phyloP scores from a whole-genome alignment of 192 early-diverging fungal genomes.

The Coemansia sp. region DNA sequence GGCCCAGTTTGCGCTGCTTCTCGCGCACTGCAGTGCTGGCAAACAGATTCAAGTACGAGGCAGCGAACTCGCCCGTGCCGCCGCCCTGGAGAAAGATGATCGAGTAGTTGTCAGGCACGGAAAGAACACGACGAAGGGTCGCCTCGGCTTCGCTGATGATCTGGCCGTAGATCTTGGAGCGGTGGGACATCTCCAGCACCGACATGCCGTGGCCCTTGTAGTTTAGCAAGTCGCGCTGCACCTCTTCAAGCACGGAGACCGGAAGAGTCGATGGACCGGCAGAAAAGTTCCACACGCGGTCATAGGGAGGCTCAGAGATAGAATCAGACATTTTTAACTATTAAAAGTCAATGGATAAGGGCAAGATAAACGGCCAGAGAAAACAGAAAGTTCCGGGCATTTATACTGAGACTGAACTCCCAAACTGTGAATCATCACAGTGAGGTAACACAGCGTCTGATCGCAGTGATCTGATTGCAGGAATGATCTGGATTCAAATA shows the following conservation, averaged over 20 bases:
- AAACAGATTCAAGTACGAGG: slow-evolving; percentile 86
- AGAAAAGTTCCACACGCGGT: slow-evolving; percentile 73
- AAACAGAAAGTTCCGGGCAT: neutral
- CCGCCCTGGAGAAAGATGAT: slow-evolving; percentile 96
- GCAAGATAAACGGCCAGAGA: neutral
- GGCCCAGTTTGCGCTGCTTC: slow-evolving; percentile 44
- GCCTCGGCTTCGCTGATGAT: slow-evolving; percentile 75
- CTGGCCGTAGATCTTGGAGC: slow-evolving; percentile 76
- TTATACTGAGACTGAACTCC: too few relatives aligned
- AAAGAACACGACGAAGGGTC: slow-evolving; percentile 68
- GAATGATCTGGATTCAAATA: neutral
- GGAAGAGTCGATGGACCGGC: slow-evolving; percentile 95
- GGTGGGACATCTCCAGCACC: slow-evolving; percentile 95
- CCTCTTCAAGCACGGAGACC: slow-evolving; percentile 72
- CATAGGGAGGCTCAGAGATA: slow-evolving; percentile 20
- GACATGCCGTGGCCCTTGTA: slow-evolving; percentile 84
- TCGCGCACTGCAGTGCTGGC: slow-evolving; percentile 57
- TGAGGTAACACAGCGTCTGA: neutral
- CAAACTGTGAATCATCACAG: slow-evolving; percentile 1
- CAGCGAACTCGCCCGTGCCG: slow-evolving; percentile 88
- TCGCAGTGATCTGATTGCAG: slow-evolving; percentile 4
- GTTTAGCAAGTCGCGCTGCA: slow-evolving; percentile 81
- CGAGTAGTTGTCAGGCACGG: slow-evolving; percentile 88
- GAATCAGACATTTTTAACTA: slow-evolving; percentile 15
- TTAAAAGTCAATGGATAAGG: neutral